Percentiles rank a stretch among this genome's conserved stretches.
Evolutionary conservation across 2,329 filamentous ascomycete species (phyloP).

Genomic region (Neofusicoccum cordaticola): DNA sequence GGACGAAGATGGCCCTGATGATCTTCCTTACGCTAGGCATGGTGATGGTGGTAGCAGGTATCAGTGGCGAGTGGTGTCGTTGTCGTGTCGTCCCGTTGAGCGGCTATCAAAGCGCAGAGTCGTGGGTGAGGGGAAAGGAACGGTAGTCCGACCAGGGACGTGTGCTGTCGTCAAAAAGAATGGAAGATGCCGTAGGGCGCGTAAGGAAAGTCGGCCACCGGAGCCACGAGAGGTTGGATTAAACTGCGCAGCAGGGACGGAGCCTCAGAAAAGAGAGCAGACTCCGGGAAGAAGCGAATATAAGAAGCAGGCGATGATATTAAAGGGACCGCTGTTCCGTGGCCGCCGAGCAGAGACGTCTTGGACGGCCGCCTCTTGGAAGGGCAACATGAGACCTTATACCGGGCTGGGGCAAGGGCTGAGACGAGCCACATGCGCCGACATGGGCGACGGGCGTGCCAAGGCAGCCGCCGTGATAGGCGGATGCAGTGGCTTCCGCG

Average conservation of each 20-base stretch:
- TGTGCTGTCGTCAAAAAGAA: neutral
- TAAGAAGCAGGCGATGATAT: slow-evolving; percentile 1
- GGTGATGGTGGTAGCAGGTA: slow-evolving; percentile 25
- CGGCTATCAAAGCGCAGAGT: slow-evolving; percentile 8
- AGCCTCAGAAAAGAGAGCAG: slow-evolving; percentile 26
- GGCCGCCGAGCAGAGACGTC: neutral
- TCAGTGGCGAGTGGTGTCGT: neutral
- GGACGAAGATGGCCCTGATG: slow-evolving; percentile 33
- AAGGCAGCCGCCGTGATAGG: neutral
- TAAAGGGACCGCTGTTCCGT: slow-evolving; percentile 7
- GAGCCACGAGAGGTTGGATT: neutral
- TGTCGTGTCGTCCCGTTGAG: neutral
- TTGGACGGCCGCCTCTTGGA: neutral
- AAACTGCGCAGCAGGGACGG: slow-evolving; percentile 14
- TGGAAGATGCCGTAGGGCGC: neutral
- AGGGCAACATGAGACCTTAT: slow-evolving; percentile 11
- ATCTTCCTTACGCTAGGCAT: slow-evolving; percentile 39
- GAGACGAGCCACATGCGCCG: neutral
- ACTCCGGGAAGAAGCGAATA: slow-evolving; percentile 2
- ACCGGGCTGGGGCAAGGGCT: neutral
- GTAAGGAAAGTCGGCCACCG: slow-evolving; percentile 7
- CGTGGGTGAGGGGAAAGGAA: neutral
- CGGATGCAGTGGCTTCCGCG: slow-evolving; percentile 5
- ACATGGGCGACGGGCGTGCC: neutral
- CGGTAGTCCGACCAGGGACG: slow-evolving; percentile 15